Base-by-base conservation (phyloP, 345 rosid species). In the Bruguiera sexangula region DNA sequence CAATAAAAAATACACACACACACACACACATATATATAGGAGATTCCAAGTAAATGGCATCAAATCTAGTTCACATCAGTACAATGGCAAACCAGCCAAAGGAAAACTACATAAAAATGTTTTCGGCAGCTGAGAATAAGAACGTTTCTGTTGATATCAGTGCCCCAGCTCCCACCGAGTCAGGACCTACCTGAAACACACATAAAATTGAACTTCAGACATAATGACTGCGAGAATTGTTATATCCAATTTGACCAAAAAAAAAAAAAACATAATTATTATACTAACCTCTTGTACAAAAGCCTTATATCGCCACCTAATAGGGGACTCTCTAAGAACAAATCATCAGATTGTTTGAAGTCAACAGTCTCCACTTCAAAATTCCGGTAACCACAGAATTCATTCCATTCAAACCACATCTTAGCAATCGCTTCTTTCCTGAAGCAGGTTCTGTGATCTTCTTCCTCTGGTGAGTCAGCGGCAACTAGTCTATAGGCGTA, bases 361-460 rank as follows among this genome's bases (percentile, higher is more conserved):
- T 82, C 87, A 13, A 90, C 64, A 6, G 74, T 77, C 76, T 82
- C 85, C 22, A 80, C 79, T 39, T 82, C 81, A 57, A 92, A 88
- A 34, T 82, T 77, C 6, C 73, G 81, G 75, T 82, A 74, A 24
- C 92, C 88, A 21, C 84, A 74, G 22, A 78, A 83, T 76, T 87
- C 85, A 3, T 87, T 88, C 99, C 97, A 95, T 61, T 95, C 99
- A 13, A 95, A 95, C 97, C 96, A 95, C 89, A 88, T 81, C 74
- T 90, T 90, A 1, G 97, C 84, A 58, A 95, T 88, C 32, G 84
- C 74, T 75, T 95, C 98, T 78, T 95, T 95, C 61, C 83, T 77
- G 65, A 76, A 86, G 82, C 96, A 90, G 21, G 85, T 82, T 22
- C 16, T 53, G 31, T 90, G 86, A 69, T 83, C 87, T 62, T 85